Percentiles rank a stretch among this genome's conserved stretches.
phyloP scores from a whole-genome alignment of 495 filamentous ascomycete species.

The Trichoderma virens region DNA sequence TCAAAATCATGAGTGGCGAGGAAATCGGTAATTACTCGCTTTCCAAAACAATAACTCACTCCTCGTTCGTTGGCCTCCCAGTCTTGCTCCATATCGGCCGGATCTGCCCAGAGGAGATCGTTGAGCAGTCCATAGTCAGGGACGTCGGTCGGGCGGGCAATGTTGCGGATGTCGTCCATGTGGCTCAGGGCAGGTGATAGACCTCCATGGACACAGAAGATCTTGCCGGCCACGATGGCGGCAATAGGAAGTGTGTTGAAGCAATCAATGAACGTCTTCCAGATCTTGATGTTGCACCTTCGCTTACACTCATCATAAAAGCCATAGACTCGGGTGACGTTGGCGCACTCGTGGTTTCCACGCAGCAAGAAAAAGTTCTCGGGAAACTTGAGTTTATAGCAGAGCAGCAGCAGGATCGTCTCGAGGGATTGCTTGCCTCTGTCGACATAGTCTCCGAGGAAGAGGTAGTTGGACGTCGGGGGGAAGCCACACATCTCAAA shows the following conservation, averaged over 20 bases:
- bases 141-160: constrained; percentile 92
- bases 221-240: constrained; percentile 93
- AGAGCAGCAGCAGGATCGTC: constrained; percentile 89
- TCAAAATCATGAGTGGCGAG: constrained; percentile 94
- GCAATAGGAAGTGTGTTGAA: constrained; percentile 97
- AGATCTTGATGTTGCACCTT: constrained; percentile 94
- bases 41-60: constrained; percentile 97
- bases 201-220: constrained; percentile 97
- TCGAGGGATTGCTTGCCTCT: constrained; percentile 95
- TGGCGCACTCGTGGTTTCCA: constrained; percentile 97
- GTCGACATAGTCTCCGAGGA: constrained; percentile 97
- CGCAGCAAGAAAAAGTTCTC: constrained; percentile 98
- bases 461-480: constrained; percentile 87
- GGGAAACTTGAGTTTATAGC: constrained; percentile 97
- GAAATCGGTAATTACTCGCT: constrained; percentile 97
- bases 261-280: constrained; percentile 98
- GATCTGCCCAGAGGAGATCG: constrained; percentile 96
- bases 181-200: constrained; percentile 86
- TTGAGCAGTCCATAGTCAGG: constrained; percentile 96
- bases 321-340: constrained; percentile 95
- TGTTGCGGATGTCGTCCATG: constrained; percentile 97
- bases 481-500: constrained; percentile 99
- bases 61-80: constrained; percentile 98
- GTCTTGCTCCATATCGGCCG: constrained; percentile 93
- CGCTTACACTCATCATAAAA: constrained; percentile 99